Base-by-base conservation (phyloP, 306 rosid genomes). In the Sicyos baderoa region DNA sequence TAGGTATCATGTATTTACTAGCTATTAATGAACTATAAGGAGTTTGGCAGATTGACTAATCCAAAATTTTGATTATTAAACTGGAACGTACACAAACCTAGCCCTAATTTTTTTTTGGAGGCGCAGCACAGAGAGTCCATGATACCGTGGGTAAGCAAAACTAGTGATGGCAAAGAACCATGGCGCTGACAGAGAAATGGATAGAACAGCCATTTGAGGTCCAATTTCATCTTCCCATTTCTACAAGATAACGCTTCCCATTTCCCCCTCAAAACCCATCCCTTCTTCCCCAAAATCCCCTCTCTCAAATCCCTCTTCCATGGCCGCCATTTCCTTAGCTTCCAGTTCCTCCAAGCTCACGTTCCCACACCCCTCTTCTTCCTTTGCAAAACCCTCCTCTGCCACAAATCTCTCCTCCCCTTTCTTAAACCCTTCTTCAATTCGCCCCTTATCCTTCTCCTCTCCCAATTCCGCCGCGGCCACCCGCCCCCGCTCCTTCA, bases 321-420 rank as follows among this genome's bases (percentile, higher is more conserved):
- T 87, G 94, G 91, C 94, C 10, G 78, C 84, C 40, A 83, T 88
- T 2, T 68, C 86, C 5, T 70, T 83, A 44, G 48, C 48, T 44
- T 9, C 48, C 48, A 44, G 13, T 44, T 44, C 48, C 48, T 53
- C 89, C 2, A 87, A 82, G 66, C 85, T 89, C 50, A 3, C 67
- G 2, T 81, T 40, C 78, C 83, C 82, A 0, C 62, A 25, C 29
- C n/a, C n/a, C n/a, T n/a, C n/a, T n/a, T n/a, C n/a, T n/a, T n/a
- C n/a, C n/a, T n/a, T n/a, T n/a, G n/a, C n/a, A n/a, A 79, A 76
- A 79, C 74, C 86, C 63, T 18, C 75, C 18, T 72, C 81, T 15
- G 42, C 65, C 2, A 58, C 86, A 75, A 84, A 71, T 6, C 87
- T 85, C 17, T 81, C 91, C 50, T 89, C 96, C 11, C 84, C 94